Base-by-base conservation (phyloP, 2,329 filamentous ascomycete genomes). In the Bipolaris zeicola region DNA sequence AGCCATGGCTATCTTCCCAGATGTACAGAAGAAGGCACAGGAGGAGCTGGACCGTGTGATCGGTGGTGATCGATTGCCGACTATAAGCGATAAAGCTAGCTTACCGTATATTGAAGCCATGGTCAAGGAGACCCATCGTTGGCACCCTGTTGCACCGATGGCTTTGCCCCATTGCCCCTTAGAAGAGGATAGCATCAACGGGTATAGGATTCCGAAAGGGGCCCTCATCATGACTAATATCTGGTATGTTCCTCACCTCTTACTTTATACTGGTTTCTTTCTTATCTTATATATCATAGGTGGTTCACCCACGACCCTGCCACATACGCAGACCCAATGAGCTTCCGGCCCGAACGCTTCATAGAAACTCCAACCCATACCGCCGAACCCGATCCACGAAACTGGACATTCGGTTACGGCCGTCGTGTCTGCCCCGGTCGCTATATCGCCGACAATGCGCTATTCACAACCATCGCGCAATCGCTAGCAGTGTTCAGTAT, bases 1-100 rank as follows among this genome's bases (percentile, higher is more conserved):
- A 0, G 83, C 82, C 0, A 85, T 85, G 69, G 79, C 77, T 14
- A 71, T 83, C 6, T 82, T 81, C 36, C 80, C 80, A 0, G 66
- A 75, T 1, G 71, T 83, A 0, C 82, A 83, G 48, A 64, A 65
- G 20, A 83, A 82, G 55, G 81, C 80, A 0, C 79, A 79, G 57
- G 70, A 70, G 4, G 75, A 80, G 39, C 68, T 86, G 11, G 83
- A 86, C 54, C 64, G 70, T 3, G 79, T 84, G 0, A 75, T 84
- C 5, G 82, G 81, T 2, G 63, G 63, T 6, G 69, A 72, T 22
- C 71, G 82, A 13, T 69, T 85, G 0, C 83, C 83, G 0, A 72
- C 68, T 1, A 79, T 81, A 44, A 72, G 77, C 2, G 83, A 86
- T 57, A 73, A 79, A 14, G 71, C 75, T 0, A 68, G 65, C 2